Conservation (phyloP, 768 basidiomycete genomes). For the Suillus plorans region DNA sequence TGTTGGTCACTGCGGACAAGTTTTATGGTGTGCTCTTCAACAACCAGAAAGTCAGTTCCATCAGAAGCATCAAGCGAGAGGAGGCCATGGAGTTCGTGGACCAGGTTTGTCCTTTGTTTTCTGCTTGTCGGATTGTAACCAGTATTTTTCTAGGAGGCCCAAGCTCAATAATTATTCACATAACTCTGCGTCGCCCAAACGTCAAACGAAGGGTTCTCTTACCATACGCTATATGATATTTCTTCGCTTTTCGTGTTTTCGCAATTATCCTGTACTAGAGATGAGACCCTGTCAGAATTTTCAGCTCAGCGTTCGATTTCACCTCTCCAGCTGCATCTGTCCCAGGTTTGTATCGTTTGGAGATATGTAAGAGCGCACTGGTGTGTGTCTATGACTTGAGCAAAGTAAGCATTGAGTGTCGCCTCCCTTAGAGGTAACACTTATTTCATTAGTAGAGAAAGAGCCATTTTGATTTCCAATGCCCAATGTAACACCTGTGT, state of each 20-base stretch:
- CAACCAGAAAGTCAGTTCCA: conserved; percentile 91
- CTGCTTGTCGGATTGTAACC: neutral
- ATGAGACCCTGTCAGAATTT: too few species aligned
- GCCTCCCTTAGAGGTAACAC: too few species aligned
- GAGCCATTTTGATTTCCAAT: neutral
- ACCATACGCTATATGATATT: neutral
- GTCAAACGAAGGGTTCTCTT: neutral
- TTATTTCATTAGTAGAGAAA: neutral
- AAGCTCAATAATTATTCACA: conserved; percentile 38
- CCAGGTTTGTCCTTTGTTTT: conserved; percentile 46
- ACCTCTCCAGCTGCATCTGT: too few species aligned
- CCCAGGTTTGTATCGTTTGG: too few species aligned
- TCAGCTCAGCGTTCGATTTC: too few species aligned
- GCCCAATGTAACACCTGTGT: too few species aligned
- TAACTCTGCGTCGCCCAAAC: too few species aligned
- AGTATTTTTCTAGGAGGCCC: conserved; percentile 39
- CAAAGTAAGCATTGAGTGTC: too few species aligned
- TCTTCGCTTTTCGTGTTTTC: neutral
- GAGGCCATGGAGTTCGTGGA: conserved; percentile 96
- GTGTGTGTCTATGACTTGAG: too few species aligned
- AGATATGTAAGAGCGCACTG: too few species aligned
- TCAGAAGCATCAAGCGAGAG: conserved; percentile 82
- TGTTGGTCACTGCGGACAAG: conserved; percentile 93
- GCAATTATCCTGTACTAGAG: neutral
- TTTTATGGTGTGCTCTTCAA: conserved; percentile 98